phyloP scores from a whole-genome alignment of 1,284 basidiomycete species.

The Vanrija sp. region DNA sequence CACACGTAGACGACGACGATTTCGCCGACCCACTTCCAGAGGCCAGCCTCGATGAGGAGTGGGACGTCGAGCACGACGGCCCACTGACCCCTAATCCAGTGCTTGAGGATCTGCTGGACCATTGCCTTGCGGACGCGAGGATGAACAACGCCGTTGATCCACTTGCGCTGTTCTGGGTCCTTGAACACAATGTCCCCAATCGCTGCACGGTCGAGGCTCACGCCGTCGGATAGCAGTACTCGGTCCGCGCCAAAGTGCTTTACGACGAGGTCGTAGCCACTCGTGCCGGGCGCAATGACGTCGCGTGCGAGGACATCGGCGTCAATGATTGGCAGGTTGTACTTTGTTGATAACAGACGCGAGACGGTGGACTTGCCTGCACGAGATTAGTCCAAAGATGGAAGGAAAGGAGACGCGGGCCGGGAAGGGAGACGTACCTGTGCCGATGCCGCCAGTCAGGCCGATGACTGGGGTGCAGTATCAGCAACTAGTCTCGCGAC shows the following conservation, averaged over 20 bases:
- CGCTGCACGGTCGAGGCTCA: constrained; percentile 69
- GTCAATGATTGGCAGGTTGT: constrained; percentile 77
- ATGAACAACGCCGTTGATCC: constrained; percentile 82
- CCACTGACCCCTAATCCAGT: constrained; percentile 74
- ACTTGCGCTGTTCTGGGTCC: constrained; percentile 65
- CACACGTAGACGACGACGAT: constrained; percentile 75
- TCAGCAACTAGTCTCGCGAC: too few relatives aligned
- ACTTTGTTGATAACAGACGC: constrained; percentile 57
- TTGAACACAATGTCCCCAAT: constrained; percentile 83
- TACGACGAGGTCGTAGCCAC: constrained; percentile 65
- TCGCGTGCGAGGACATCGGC: constrained; percentile 85
- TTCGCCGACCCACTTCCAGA: constrained; percentile 80
- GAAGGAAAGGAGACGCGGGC: background rate
- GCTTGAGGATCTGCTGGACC: constrained; percentile 62
- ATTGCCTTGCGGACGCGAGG: constrained; percentile 78
- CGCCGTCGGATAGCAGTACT: constrained; percentile 65
- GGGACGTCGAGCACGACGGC: constrained; percentile 88
- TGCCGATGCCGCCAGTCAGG: constrained; percentile 93
- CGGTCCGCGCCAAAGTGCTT: constrained; percentile 63
- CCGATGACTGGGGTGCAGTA: constrained; percentile 68
- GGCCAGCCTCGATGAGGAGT: constrained; percentile 81
- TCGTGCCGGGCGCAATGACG: constrained; percentile 81
- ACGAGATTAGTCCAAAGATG: background rate
- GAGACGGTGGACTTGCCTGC: constrained; percentile 82
- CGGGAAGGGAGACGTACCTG: constrained; percentile 54